Conservation (phyloP, 495 filamentous ascomycete species). For the Amorphotheca resinae region DNA sequence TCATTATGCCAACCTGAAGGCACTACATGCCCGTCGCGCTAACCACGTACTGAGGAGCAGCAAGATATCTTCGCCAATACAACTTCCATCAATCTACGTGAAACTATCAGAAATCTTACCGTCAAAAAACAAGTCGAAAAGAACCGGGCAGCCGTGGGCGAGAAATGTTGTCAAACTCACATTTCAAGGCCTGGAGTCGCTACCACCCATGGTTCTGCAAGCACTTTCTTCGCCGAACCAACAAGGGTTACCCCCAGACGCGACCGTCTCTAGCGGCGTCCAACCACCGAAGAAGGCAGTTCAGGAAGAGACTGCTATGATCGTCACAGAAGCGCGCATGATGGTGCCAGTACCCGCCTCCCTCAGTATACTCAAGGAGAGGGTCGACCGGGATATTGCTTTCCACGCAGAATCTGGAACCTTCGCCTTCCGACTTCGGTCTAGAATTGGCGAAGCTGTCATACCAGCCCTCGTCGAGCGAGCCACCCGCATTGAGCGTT, state of each 20-base stretch:
- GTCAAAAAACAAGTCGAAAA: slow-evolving; percentile 3
- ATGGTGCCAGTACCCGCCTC: slow-evolving; percentile 24
- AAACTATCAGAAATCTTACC: slow-evolving; percentile 31
- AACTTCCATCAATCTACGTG: slow-evolving; percentile 31
- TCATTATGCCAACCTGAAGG: slow-evolving; percentile 30
- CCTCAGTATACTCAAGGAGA: slow-evolving; percentile 35
- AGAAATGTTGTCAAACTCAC: slow-evolving; percentile 40
- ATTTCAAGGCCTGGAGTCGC: slow-evolving; percentile 33
- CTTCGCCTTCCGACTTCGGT: slow-evolving; percentile 46
- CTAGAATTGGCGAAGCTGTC: slow-evolving; percentile 41
- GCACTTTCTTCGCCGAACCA: not conserved
- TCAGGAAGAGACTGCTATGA: slow-evolving; percentile 10
- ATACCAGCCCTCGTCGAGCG: slow-evolving; percentile 41
- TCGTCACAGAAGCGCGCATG: slow-evolving; percentile 30
- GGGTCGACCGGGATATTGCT: slow-evolving; percentile 43
- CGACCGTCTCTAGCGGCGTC: not conserved
- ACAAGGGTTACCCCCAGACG: not conserved
- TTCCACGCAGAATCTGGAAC: slow-evolving; percentile 43
- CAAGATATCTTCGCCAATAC: slow-evolving; percentile 22
- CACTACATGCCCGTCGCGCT: slow-evolving; percentile 28
- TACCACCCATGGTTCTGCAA: not conserved
- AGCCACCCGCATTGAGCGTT: slow-evolving; percentile 46
- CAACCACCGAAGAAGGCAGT: not conserved
- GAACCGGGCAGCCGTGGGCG: slow-evolving; percentile 32
- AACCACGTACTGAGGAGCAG: slow-evolving; percentile 14